phyloP scores from a whole-genome alignment of 352 stramenopile genomes.

The Albugo candida region DNA sequence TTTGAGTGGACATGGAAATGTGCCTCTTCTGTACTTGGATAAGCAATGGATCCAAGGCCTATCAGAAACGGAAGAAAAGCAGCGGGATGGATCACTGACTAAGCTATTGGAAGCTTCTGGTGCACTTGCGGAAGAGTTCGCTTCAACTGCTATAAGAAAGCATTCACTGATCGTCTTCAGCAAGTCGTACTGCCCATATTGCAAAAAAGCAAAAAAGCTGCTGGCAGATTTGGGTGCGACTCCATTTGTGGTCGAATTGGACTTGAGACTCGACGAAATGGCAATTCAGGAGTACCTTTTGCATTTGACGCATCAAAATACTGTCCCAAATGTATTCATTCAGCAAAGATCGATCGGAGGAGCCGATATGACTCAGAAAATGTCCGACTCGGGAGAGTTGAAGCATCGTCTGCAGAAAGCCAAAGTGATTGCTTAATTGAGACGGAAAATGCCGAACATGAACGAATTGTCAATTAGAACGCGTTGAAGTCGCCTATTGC shows the following conservation, averaged over 20 bases:
- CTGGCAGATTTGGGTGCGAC: constrained; percentile 35
- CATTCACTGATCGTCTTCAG: constrained; percentile 61
- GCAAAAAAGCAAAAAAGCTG: constrained; percentile 66
- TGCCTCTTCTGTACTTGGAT: constrained; percentile 95
- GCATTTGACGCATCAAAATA: constrained; percentile 84
- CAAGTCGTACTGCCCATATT: constrained; percentile 78
- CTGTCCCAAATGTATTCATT: constrained; percentile 97
- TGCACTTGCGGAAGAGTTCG: constrained; percentile 47
- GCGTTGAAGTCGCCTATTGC: no score
- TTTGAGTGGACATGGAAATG: constrained; percentile 77
- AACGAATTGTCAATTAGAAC: no score
- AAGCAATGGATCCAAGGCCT: constrained; percentile 86
- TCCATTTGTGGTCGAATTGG: constrained; percentile 52
- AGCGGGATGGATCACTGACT: constrained; percentile 59
- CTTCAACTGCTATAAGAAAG: constrained; percentile 47
- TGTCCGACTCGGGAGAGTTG: constrained; percentile 78
- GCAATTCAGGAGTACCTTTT: constrained; percentile 85
- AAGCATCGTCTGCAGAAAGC: constrained; percentile 68
- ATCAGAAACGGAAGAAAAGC: constrained; percentile 81
- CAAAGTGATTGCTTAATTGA: no score
- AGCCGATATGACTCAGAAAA: constrained; percentile 83
- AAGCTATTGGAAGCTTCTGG: constrained; percentile 68
- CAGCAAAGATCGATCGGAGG: constrained; percentile 88
- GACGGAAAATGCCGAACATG: no score
- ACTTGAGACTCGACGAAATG: constrained; percentile 66